Base-by-base conservation (phyloP, 2,329 filamentous ascomycete genomes). In the Microcyclospora tardicrescens region DNA sequence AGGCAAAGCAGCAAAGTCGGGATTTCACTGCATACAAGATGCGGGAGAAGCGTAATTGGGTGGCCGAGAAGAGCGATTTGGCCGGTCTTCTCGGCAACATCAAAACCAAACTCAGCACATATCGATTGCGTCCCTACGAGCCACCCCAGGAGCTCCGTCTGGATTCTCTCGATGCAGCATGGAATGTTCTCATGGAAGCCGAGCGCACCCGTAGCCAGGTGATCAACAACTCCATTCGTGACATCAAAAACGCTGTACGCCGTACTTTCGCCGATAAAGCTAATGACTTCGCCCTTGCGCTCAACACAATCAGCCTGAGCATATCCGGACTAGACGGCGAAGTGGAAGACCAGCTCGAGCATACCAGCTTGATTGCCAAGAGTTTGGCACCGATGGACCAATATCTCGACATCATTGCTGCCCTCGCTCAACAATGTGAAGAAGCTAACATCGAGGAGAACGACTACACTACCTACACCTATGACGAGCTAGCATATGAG, bases 401-500 rank as follows among this genome's bases (percentile, higher is more conserved):
- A 43, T 98, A 93, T 58, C 72, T 98, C 31, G 79, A 84, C 46
- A 83, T 85, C 46, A 95, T 98, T 56, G 83, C 78, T 11, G 77
- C 76, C 10, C 73, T 96, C 35, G 87, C 95, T 55, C 76, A 77
- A 46, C 85, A 94, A 63, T 98, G 91, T 59, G 75, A 80, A 43
- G 89, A 96, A 66, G 91, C 91, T 45, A 96, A 98, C 59, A 95
- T 98, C 47, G 91, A 98, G 62, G 91, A 98, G 56, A 98, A 98
- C 61, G 91, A 98, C 66, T 96, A 91, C 61, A 98, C 91, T n/a
- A 96, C 89, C 8, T 96, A 96, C 64, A 94, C 89, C 9, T 91
- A 96, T 60, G 91, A 98, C 57, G 91, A 98, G 63, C 72, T 98
- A 32, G 78, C 79, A 43, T 98, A 98, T 64, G 91, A 98, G 63